Evolutionary conservation across 306 rosid genomes (phyloP).

Genomic region (Inga laurina): DNA sequence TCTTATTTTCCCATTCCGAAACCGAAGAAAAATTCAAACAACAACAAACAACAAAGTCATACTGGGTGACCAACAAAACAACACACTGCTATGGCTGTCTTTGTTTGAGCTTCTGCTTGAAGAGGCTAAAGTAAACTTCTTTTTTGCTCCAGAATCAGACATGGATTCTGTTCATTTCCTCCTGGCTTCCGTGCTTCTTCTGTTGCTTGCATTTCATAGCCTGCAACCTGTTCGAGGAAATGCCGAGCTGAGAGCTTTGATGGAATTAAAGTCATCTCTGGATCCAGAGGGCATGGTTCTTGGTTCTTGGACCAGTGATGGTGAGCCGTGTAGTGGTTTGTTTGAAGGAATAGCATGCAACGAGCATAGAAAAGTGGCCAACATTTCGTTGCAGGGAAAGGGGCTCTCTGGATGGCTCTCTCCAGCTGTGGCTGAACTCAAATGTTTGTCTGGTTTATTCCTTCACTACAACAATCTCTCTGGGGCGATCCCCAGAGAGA

Average conservation of each 20-base stretch:
- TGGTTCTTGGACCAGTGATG: conserved; percentile 72
- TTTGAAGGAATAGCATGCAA: conserved; percentile 84
- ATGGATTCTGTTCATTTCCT: conserved; percentile 46
- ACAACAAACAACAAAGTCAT: conserved; percentile 22
- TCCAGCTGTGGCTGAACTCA: conserved; percentile 72
- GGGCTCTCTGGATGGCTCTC: conserved; percentile 84
- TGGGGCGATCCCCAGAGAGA: conserved; percentile 79
- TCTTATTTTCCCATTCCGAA: conserved; percentile 19
- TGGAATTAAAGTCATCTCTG: conserved; percentile 74
- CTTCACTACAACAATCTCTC: conserved; percentile 82
- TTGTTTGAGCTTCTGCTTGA: conserved; percentile 21
- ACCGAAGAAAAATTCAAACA: conserved; percentile 29
- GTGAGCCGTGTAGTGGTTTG: conserved; percentile 76
- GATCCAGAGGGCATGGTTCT: conserved; percentile 76
- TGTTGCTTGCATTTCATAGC: conserved; percentile 21
- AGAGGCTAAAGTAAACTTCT: background rate
- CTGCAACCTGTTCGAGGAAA: conserved; percentile 50
- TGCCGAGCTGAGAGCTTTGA: conserved; percentile 72
- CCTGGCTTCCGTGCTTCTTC: conserved; percentile 33
- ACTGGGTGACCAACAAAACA: background rate
- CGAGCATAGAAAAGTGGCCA: conserved; percentile 70
- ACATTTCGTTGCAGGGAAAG: conserved; percentile 82
- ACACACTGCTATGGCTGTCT: conserved; percentile 36
- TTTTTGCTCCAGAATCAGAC: conserved; percentile 19
- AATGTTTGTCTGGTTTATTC: conserved; percentile 79